These are phyloP conservation scores for Eragrostis tef DNA, from an alignment of 202 grass and related monocot species.

Conservation along the genomic window DNA sequence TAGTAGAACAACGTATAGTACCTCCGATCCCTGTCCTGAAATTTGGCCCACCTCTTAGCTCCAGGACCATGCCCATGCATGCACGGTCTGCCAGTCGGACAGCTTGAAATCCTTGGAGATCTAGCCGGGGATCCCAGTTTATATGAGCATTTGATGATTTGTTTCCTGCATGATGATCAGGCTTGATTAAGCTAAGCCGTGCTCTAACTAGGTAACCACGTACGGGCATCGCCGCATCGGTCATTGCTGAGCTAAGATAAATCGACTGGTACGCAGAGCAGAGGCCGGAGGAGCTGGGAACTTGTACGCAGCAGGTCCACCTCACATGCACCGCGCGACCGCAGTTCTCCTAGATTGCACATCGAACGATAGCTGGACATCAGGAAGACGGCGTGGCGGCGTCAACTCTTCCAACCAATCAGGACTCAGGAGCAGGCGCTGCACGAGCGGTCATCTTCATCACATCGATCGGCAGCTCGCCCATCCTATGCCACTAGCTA, in stretches of 20 bases:
- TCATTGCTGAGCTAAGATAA: not conserved
- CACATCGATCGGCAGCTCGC: not conserved
- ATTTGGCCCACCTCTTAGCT: not conserved
- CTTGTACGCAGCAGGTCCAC: slow-evolving; percentile 22
- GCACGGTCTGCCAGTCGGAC: not conserved
- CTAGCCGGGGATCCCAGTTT: not conserved
- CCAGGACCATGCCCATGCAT: not conserved
- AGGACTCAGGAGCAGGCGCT: slow-evolving; percentile 7
- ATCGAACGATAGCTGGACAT: not conserved
- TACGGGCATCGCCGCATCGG: too few species aligned
- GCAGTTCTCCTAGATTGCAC: not conserved
- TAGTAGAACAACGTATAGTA: not conserved
- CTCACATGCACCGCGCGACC: slow-evolving; percentile 14
- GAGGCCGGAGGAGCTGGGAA: too few species aligned
- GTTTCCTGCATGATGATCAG: too few species aligned
- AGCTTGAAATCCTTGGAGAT: slow-evolving; percentile 1
- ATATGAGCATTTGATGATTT: not conserved
- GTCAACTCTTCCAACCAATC: slow-evolving; percentile 47
- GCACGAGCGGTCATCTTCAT: not conserved
- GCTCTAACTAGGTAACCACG: too few species aligned
- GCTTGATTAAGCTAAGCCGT: not conserved
- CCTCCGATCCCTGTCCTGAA: not conserved
- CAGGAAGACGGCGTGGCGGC: slow-evolving; percentile 13
- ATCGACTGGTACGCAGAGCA: not conserved
- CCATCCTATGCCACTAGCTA: too few species aligned